Evolutionary conservation across 441 rosid genomes (phyloP), one percentile per base, ranked within the genome.

Genomic region (Erodium moschatum): DNA sequence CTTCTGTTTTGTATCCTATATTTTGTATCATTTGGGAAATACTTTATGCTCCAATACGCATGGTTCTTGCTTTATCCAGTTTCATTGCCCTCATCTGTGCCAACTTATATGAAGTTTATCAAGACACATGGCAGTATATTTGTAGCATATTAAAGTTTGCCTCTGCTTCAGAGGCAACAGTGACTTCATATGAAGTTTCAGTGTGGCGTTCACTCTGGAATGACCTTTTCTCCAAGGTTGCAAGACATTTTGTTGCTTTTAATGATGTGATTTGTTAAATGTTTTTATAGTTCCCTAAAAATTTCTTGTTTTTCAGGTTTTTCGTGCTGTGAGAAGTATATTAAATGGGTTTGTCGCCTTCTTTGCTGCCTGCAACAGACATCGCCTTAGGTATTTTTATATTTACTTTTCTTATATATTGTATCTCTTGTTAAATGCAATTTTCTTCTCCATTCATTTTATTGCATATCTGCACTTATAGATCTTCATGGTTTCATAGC

Each of bases 351-450:
- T 79, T 10, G 73, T 70, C 69, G 77, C 77, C 42, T 73, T 73
- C 75, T 68, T 66, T 24, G 66, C 77, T 48, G 76, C 82, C 20
- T 79, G 77, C 68, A 78, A 67, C 75, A 72, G 75, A 64, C 79
- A 79, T 71, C 78, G 82, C 13, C 72, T 73, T 21, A 79, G 82
- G 79, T 79, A 76, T 35, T 18, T 1, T 15, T 54, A 2, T 13
- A 6, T 6, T 54, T 18, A 54, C 21, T 54, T 54, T 18, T 15
- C 61, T 20, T 18, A 54, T 9, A 61, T 61, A 1, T 21, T 61
- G 65, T 19, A 16, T 54, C 24, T 54, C 61, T 54, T 54, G 60
- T 52, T 52, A 52, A 52, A 52, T 52, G 60, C 15, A 7, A 5
- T 6, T 52, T 52, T 52, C 60, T 52, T 15, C 60, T 13, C 64